Conservation (phyloP, 2,329 filamentous ascomycete species). For the Aspergillus sp. region DNA sequence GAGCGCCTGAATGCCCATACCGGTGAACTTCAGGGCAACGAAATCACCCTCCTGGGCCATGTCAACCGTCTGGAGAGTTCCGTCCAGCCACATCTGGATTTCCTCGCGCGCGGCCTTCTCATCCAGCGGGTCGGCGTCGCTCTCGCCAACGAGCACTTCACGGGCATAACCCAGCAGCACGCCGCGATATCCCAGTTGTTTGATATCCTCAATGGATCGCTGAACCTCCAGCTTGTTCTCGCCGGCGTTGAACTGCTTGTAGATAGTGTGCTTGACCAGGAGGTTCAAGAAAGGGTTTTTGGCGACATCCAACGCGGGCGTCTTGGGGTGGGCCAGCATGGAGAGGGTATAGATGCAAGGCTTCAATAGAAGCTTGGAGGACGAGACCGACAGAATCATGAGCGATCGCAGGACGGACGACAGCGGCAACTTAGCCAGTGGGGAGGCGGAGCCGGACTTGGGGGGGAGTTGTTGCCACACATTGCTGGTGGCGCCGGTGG, state of each 20-base stretch:
- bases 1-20: constrained; percentile 47
- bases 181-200: constrained; percentile 51
- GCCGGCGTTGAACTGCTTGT: constrained; percentile 59
- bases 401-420: constrained; percentile 39
- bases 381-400: constrained; percentile 38
- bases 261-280: constrained; percentile 49
- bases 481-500: constrained; percentile 23
- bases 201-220: constrained; percentile 47
- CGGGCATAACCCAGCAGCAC: constrained; percentile 56
- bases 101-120: constrained; percentile 33
- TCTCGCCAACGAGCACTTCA: constrained; percentile 53
- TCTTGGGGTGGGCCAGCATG: constrained; percentile 49
- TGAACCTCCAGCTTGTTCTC: constrained; percentile 50
- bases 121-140: constrained; percentile 28
- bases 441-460: constrained; percentile 27
- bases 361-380: constrained; percentile 58
- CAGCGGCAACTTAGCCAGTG: constrained; percentile 36
- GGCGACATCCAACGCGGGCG: constrained; percentile 48
- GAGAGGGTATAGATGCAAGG: constrained; percentile 72
- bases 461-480: constrained; percentile 24
- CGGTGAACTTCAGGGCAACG: constrained; percentile 54
- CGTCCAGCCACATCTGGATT: constrained; percentile 50
- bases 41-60: constrained; percentile 55
- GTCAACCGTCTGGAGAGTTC: constrained; percentile 53
- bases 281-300: constrained; percentile 47